Evolutionary conservation across 1,139 yeast species (phyloP).

Genomic region (Pichia inconspicua): DNA sequence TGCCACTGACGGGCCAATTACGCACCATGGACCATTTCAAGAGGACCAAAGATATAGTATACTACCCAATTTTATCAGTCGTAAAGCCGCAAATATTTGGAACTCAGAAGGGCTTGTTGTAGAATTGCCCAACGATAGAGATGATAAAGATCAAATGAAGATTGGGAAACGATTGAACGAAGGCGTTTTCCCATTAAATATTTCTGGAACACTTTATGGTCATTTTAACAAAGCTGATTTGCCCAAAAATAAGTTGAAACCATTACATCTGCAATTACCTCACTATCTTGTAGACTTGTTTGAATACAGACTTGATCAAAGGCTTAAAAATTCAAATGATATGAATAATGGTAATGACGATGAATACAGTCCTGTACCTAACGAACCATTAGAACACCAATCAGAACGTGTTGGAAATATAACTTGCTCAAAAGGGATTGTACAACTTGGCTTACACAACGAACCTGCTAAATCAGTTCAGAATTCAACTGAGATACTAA

Average conservation of each 20-base stretch:
- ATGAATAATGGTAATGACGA: slow-evolving; percentile 9
- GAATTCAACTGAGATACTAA: slow-evolving; percentile 11
- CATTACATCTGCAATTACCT: slow-evolving; percentile 36
- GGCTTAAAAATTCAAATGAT: slow-evolving; percentile 5
- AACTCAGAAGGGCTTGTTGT: slow-evolving; percentile 27
- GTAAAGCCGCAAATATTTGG: slow-evolving; percentile 45
- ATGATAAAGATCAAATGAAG: slow-evolving; percentile 3
- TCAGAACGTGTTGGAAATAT: slow-evolving; percentile 25
- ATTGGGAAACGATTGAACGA: slow-evolving; percentile 13
- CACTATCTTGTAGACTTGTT: slow-evolving; percentile 31
- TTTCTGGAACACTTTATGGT: slow-evolving; percentile 45
- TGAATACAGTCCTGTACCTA: slow-evolving; percentile 2
- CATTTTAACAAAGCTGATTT: slow-evolving; percentile 25
- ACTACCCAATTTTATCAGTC: slow-evolving; percentile 52
- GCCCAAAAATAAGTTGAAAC: slow-evolving; percentile 14
- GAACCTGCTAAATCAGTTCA: slow-evolving; percentile 7
- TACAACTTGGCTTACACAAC: slow-evolving; percentile 14
- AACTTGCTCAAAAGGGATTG: slow-evolving; percentile 21
- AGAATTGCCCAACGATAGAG: slow-evolving; percentile 5
- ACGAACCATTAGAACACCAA: slow-evolving; percentile 1
- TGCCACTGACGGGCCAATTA: slow-evolving; percentile 52
- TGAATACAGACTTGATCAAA: slow-evolving; percentile 15
- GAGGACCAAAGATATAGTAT: slow-evolving; percentile 49
- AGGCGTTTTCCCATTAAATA: slow-evolving; percentile 39
- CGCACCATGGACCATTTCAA: slow-evolving; percentile 41